Conservation (phyloP, 1,139 yeast genomes). For the Spencermartinsiella ligniputridi region DNA sequence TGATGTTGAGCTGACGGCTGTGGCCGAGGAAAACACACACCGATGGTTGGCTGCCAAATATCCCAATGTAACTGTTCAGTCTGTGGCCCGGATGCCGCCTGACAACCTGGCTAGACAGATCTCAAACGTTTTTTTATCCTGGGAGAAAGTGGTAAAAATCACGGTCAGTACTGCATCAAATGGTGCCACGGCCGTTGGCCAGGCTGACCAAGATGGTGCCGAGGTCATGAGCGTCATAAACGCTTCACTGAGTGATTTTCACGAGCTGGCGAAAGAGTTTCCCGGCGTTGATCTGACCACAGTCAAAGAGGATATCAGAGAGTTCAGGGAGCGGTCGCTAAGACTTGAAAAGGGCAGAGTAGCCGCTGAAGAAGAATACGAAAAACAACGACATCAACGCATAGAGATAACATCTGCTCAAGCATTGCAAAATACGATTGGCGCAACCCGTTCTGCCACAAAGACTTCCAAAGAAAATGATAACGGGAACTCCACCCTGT, state of each 20-base stretch:
- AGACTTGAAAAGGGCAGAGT: conserved; percentile 22
- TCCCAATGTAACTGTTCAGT: conserved; percentile 7
- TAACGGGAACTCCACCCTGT: too few species aligned
- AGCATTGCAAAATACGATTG: conserved; percentile 9
- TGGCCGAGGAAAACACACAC: conserved; percentile 7
- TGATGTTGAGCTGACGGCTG: conserved; percentile 2
- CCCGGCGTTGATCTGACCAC: conserved; percentile 27
- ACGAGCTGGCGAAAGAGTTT: conserved; percentile 3
- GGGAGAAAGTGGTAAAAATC: not conserved
- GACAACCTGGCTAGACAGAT: conserved; percentile 21
- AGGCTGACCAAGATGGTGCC: not conserved
- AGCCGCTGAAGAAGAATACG: conserved; percentile 23
- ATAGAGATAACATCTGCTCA: conserved; percentile 17
- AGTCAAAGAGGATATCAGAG: conserved; percentile 29
- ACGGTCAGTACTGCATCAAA: not conserved
- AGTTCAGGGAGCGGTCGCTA: conserved; percentile 32
- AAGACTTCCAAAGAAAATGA: conserved; percentile 4
- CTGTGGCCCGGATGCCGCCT: conserved; percentile 13
- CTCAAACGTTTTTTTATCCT: not conserved
- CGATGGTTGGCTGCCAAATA: conserved; percentile 7
- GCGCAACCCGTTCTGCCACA: not conserved
- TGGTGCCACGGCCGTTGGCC: not conserved
- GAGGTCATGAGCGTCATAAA: not conserved
- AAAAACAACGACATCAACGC: conserved; percentile 17
- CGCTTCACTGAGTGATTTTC: not conserved